A percentile compares a stretch with the other conserved stretches of the same genome.
Evolutionary conservation across 176 grass and related monocot genomes (phyloP).

Genomic region (Saccharum officinarum): DNA sequence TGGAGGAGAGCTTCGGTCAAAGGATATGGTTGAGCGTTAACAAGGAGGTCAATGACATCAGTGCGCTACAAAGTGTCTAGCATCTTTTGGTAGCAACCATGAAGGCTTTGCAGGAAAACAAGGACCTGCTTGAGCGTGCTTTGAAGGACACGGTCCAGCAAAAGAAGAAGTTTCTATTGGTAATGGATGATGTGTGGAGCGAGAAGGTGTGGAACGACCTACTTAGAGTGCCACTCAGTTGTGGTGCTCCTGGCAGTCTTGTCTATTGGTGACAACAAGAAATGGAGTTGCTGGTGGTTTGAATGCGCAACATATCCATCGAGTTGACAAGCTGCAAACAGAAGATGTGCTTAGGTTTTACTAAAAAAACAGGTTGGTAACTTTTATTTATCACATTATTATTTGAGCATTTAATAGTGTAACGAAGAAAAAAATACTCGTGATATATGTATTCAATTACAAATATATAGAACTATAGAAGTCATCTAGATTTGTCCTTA

Average conservation of each 20-base stretch:
- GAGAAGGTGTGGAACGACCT: constrained; percentile 26
- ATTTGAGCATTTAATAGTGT: background rate
- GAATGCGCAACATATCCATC: background rate
- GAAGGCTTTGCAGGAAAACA: background rate
- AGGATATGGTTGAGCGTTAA: constrained; percentile 14
- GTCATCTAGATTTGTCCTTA: no score
- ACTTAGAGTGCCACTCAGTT: constrained; percentile 5
- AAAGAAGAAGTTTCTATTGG: constrained; percentile 36
- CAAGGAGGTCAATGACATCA: background rate
- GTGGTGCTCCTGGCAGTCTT: background rate
- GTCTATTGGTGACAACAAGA: constrained; percentile 40
- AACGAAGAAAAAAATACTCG: no score
- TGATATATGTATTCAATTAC: no score
- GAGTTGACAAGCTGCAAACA: background rate
- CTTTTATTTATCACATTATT: background rate
- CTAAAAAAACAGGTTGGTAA: background rate
- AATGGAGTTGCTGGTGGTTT: background rate
- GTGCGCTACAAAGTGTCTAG: background rate
- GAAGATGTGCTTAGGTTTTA: constrained; percentile 38
- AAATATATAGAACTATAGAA: no score
- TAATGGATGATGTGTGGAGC: constrained; percentile 36
- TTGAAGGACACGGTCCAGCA: background rate
- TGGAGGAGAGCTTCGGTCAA: background rate
- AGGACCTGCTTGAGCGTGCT: background rate
- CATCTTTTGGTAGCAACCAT: background rate